These are phyloP conservation scores for Medicago truncatula DNA, from an alignment of 306 rosid genomes.

Conservation along the genomic window MtrunA17r5.0-ANR NC_053047.1:10410501-10411000, in stretches of 20 bases:
- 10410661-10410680: slow-evolving; percentile 3
- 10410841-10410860: background rate
- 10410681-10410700: slow-evolving; percentile 27
- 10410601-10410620: slow-evolving; percentile 77
- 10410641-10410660: slow-evolving; percentile 13
- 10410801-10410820: background rate
- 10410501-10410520: slow-evolving; percentile 65
- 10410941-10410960: slow-evolving; percentile 41
- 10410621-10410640: slow-evolving; percentile 53
- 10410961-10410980: slow-evolving; percentile 48
- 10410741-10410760: background rate
- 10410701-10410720: slow-evolving; percentile 25
- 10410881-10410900: slow-evolving; percentile 3
- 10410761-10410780: slow-evolving; percentile 9
- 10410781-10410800: background rate
- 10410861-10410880: background rate
- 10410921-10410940: background rate
- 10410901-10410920: slow-evolving; percentile 33
- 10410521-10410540: slow-evolving; percentile 78
- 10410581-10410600: slow-evolving; percentile 65
- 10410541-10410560: slow-evolving; percentile 88
- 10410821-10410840: slow-evolving; percentile 5
- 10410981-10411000: slow-evolving; percentile 53
- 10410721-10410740: slow-evolving; percentile 12
- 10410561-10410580: slow-evolving; percentile 64